Percentiles rank a stretch among this genome's conserved stretches.
phyloP scores from a whole-genome alignment of 1,139 yeast species.

The Hyphopichia wangnamkhiaoensis region DNA sequence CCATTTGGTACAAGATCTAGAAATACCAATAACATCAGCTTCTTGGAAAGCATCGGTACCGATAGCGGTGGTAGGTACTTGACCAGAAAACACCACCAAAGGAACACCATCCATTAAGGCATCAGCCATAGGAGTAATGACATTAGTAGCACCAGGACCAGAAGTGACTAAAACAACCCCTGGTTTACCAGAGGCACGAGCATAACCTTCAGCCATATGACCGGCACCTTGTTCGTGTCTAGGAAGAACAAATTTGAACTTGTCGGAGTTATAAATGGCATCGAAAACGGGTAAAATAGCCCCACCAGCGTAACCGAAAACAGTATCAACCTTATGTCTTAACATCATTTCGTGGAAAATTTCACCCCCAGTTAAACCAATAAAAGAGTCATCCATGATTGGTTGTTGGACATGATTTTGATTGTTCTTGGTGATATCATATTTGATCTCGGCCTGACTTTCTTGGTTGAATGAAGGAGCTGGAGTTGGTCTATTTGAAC shows the following conservation, averaged over 20 bases:
- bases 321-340: conserved; percentile 91
- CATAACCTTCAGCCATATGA: conserved; percentile 99
- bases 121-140: conserved; percentile 95
- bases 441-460: conserved; percentile 15
- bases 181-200: conserved; percentile 93
- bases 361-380: conserved; percentile 96
- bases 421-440: conserved; percentile 5
- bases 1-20: conserved; percentile 98
- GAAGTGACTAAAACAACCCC: conserved; percentile 97
- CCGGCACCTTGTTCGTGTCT: conserved; percentile 99
- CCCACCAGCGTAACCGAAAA: conserved; percentile 97
- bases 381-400: conserved; percentile 78
- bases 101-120: conserved; percentile 98
- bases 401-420: conserved; percentile 14
- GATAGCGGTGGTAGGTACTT: conserved; percentile 91
- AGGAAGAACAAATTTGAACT: conserved; percentile 88
- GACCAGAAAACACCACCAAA: conserved; percentile 96
- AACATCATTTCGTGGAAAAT: conserved; percentile 99
- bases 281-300: conserved; percentile 97
- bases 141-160: conserved; percentile 99
- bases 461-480: conserved; percentile 42
- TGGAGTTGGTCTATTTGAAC: conserved; percentile 35
- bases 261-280: conserved; percentile 89
- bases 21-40: conserved; percentile 96
- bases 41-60: conserved; percentile 99